Base-by-base conservation (phyloP, 805 yeast genomes). In the Saccharomycopsis sp. region DNA sequence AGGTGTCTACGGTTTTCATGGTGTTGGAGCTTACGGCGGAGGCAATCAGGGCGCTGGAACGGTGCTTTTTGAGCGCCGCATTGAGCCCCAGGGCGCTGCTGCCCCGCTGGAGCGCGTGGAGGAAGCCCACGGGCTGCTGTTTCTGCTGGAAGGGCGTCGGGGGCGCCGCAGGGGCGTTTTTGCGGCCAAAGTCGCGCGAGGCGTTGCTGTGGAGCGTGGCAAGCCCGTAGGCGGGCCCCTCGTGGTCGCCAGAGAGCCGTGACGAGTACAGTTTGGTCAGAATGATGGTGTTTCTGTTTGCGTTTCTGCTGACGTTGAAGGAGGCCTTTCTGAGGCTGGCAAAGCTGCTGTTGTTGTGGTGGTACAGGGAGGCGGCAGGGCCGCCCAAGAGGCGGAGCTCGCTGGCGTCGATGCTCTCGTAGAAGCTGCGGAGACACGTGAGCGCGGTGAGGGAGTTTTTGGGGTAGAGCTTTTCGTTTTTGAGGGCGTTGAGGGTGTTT, bases 401-500 rank as follows among this genome's bases (percentile, higher is more conserved):
- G 14, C 57, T 34, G 2, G 53, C 20, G 47, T 59, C 60, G 18
- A 61, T 61, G 41, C 60, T 59, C 29, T 61, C 63, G 50, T 61
- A 61, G 51, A 51, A 61, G 34, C 9, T 50, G 48, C 56, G 50
- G 34, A 60, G 53, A n/a, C 58, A 58, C 21, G 54, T 57, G 44
- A 57, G 37, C 12, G 60, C 58, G 16, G 46, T 57, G 7, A 60
- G 18, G n/a, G 58, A 54, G 47, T 60, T 60, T 34, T 60, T 60
- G 18, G 60, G 60, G 24, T 59, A 59, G 29, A 60, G 37, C 34
- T 60, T 59, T 41, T 61, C 63, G 7, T 51, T 51, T 34, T 62
- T 65, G 41, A 72, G 60, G 0, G 75, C 75, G n/a, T 65, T 55
- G 7, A 67, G 21, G 7, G 75, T 71, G 57, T 73, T 73, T 56